phyloP scores from a whole-genome alignment of 208 protist genomes.

The Porcisia deanei region DNA sequence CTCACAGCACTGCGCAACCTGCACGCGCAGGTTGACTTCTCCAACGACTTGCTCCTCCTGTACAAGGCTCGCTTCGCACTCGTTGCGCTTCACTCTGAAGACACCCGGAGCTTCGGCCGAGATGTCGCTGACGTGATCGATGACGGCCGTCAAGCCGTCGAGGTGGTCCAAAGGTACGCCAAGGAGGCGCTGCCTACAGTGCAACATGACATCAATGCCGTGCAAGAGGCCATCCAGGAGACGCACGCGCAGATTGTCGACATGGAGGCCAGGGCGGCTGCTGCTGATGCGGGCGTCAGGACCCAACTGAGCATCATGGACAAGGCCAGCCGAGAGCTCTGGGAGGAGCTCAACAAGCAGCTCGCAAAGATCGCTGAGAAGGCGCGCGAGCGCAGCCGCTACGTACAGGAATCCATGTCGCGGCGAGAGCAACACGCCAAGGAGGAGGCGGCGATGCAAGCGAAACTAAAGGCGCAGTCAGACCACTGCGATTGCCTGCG shows the following conservation, averaged over 20 bases:
- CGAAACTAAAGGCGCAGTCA: conserved; percentile 52
- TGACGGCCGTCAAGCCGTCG: conserved; percentile 44
- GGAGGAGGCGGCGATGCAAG: conserved; percentile 37
- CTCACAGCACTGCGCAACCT: conserved; percentile 62
- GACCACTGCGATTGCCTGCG: conserved; percentile 46
- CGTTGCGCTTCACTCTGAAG: conserved; percentile 58
- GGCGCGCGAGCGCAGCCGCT: conserved; percentile 47
- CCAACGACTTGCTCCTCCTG: conserved; percentile 78
- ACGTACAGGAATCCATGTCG: conserved; percentile 60
- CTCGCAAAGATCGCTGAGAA: conserved; percentile 42
- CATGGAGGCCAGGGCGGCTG: conserved; percentile 39
- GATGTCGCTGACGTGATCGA: conserved; percentile 56
- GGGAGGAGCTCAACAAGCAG: conserved; percentile 42
- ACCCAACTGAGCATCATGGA: conserved; percentile 42
- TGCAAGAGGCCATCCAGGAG: conserved; percentile 31
- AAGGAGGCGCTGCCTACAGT: conserved; percentile 44
- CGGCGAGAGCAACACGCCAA: conserved; percentile 52
- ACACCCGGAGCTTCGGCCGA: conserved; percentile 52
- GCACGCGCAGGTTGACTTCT: conserved; percentile 80
- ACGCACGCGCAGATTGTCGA: conserved; percentile 32
- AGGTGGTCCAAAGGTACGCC: conserved; percentile 41
- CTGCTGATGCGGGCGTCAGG: conserved; percentile 34
- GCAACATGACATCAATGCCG: conserved; percentile 46
- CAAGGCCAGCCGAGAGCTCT: conserved; percentile 43
- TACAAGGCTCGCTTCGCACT: conserved; percentile 82